Percentiles rank a stretch among this genome's conserved stretches.
phyloP scores from a whole-genome alignment of 306 rosid species.

The Gastrolobium villosum region DNA sequence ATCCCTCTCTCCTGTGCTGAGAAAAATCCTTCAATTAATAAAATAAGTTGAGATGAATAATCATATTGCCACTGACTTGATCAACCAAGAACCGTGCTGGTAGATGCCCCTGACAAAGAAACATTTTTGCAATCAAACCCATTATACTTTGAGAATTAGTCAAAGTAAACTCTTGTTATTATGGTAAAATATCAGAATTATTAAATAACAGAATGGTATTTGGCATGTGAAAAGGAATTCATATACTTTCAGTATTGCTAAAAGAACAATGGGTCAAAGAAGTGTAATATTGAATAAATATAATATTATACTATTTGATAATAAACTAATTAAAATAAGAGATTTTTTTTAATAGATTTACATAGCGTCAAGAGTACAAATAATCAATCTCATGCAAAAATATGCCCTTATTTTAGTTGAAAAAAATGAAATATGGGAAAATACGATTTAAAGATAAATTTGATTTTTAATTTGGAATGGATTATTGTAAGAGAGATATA shows the following conservation, averaged over 20 bases:
- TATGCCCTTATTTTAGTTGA: neutral
- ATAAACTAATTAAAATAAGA: neutral
- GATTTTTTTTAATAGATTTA: neutral
- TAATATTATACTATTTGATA: neutral
- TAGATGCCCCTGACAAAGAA: no score
- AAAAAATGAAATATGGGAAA: neutral
- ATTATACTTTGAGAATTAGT: neutral
- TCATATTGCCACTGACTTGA: neutral
- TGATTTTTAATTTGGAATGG: neutral
- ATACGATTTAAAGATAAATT: neutral
- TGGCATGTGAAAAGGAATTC: neutral
- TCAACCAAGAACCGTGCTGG: neutral
- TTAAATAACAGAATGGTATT: neutral
- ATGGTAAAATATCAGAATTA: neutral
- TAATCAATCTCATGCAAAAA: neutral
- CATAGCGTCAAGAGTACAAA: neutral
- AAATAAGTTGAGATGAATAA: no score
- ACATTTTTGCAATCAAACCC: neutral
- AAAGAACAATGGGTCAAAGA: slow-evolving; percentile 25
- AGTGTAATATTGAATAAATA: slow-evolving; percentile 1
- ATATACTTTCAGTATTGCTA: slow-evolving; percentile 1
- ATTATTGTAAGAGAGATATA: neutral
- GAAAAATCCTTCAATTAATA: no score
- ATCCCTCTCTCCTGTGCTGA: no score
- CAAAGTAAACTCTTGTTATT: slow-evolving; percentile 8